Conservation (phyloP, 306 rosid species). For the Medicago lupulina region DNA sequence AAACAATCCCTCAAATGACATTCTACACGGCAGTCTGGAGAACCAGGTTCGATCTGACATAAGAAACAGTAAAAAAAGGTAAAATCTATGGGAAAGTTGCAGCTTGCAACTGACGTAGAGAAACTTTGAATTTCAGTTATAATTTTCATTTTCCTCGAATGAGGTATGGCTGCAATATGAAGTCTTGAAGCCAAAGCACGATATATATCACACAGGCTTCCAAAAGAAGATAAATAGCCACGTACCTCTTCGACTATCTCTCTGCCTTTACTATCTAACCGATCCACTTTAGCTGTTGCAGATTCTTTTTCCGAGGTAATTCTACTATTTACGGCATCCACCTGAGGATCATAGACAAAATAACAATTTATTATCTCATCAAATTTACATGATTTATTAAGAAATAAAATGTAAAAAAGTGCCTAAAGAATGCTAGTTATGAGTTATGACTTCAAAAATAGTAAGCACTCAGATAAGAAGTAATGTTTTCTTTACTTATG, state of each 20-base stretch:
- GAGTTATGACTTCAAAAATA: too few species aligned
- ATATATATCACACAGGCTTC: neutral
- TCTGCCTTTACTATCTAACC: constrained; percentile 48
- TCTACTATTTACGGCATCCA: constrained; percentile 54
- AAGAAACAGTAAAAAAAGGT: constrained; percentile 1
- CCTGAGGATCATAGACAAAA: constrained; percentile 56
- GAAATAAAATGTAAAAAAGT: constrained; percentile 7
- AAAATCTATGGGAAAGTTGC: too few species aligned
- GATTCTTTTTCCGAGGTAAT: constrained; percentile 57
- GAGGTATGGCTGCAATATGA: too few species aligned
- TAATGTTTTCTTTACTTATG: neutral
- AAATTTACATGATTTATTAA: neutral
- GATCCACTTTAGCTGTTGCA: constrained; percentile 54
- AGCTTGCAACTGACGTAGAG: too few species aligned
- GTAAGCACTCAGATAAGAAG: too few species aligned
- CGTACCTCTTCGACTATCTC: constrained; percentile 70
- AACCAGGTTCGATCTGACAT: neutral
- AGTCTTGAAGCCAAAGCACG: too few species aligned
- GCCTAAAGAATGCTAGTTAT: too few species aligned
- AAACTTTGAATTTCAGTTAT: too few species aligned
- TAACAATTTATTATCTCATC: constrained; percentile 29
- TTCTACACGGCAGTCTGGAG: neutral
- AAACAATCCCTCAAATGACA: neutral
- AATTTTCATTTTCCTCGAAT: too few species aligned
- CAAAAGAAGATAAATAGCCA: neutral